Conservation (phyloP, 2,329 filamentous ascomycete species). For the Rhynchosporium secalis region DNA sequence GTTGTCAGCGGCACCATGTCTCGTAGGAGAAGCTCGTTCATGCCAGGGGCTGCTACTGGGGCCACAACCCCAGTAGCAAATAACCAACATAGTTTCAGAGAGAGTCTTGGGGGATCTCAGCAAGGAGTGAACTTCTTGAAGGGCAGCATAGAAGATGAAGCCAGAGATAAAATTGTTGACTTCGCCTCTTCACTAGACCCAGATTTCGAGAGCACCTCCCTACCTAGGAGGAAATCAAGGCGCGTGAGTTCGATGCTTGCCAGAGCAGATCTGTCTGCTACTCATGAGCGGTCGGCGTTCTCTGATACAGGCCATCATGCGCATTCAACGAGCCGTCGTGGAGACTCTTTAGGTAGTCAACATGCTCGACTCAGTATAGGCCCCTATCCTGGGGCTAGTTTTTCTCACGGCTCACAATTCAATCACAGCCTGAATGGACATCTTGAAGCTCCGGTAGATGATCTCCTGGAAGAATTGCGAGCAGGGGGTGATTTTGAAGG, state of each 20-base stretch:
- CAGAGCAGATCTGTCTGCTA: slow-evolving; percentile 81
- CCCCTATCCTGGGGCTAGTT: slow-evolving; percentile 42
- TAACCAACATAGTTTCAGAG: slow-evolving; percentile 64
- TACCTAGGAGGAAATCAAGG: slow-evolving; percentile 62
- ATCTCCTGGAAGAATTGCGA: slow-evolving; percentile 66
- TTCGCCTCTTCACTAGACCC: slow-evolving; percentile 72
- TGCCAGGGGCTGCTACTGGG: slow-evolving; percentile 70
- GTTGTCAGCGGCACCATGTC: slow-evolving; percentile 43
- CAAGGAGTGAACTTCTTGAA: slow-evolving; percentile 25
- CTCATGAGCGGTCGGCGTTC: slow-evolving; percentile 79
- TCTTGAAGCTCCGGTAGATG: slow-evolving; percentile 67
- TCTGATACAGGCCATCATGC: slow-evolving; percentile 58
- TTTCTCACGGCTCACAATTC: slow-evolving; percentile 33
- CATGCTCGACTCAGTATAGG: slow-evolving; percentile 59
- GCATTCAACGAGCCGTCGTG: slow-evolving; percentile 44
- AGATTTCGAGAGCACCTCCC: slow-evolving; percentile 56
- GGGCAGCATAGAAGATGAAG: slow-evolving; percentile 28
- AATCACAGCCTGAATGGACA: slow-evolving; percentile 59
- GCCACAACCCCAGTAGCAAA: slow-evolving; percentile 68
- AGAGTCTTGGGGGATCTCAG: slow-evolving; percentile 64
- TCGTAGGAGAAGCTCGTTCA: slow-evolving; percentile 60
- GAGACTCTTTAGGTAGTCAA: slow-evolving; percentile 71
- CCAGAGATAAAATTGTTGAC: slow-evolving; percentile 48
- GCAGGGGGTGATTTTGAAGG: slow-evolving; percentile 64
- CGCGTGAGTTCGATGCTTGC: slow-evolving; percentile 90